Conservation (phyloP, 2,329 filamentous ascomycete species). For the Cadophora luteo-olivacea region DNA sequence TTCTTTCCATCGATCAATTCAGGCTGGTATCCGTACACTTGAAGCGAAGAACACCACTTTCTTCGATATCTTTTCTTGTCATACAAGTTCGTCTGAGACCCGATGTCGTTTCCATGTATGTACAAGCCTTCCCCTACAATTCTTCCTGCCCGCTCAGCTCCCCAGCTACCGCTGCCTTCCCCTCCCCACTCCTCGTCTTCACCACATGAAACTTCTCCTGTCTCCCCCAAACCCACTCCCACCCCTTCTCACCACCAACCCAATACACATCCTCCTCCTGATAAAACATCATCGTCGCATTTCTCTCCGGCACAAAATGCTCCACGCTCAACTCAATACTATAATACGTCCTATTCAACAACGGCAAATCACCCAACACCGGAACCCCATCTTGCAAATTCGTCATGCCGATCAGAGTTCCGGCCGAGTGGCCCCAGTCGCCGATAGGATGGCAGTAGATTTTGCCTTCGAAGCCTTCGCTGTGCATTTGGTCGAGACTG, state of each 20-base stretch:
- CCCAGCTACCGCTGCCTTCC: constrained; percentile 1
- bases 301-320: constrained; percentile 54
- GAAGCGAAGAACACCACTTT: too few relatives aligned
- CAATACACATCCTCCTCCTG: constrained; percentile 59
- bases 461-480: constrained; percentile 53
- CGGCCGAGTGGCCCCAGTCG: constrained; percentile 58
- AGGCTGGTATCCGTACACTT: too few relatives aligned
- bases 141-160: constrained; percentile 9
- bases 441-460: constrained; percentile 58
- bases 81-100: too few relatives aligned
- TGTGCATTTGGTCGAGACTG: constrained; percentile 49
- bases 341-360: constrained; percentile 55
- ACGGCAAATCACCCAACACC: constrained; percentile 53
- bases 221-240: constrained; percentile 57
- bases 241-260: constrained; percentile 47
- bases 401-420: constrained; percentile 57
- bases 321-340: constrained; percentile 58
- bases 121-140: neutral
- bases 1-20: too few relatives aligned
- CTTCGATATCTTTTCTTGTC: too few relatives aligned
- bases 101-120: too few relatives aligned
- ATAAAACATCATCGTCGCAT: constrained; percentile 53
- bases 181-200: neutral
- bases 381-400: constrained; percentile 57
- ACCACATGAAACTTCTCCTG: constrained; percentile 52